Evolutionary conservation across 1,284 basidiomycete species (phyloP), one percentile per base, ranked within the genome.

Genomic region (Coriolopsis trogii): DNA sequence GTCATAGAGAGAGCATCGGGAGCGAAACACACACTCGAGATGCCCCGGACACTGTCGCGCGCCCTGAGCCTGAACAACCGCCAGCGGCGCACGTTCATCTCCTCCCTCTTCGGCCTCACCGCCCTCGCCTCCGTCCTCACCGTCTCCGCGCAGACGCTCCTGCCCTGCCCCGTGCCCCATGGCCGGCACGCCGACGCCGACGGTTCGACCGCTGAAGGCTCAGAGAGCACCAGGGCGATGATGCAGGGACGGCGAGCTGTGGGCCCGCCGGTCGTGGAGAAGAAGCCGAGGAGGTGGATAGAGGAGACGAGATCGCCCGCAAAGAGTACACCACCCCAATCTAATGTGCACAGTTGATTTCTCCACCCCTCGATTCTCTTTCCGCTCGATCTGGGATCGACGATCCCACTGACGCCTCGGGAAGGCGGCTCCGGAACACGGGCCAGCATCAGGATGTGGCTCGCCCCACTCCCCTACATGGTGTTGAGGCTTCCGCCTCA

Each of bases 241-340:
- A n/a, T n/a, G n/a, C n/a, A n/a, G n/a, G n/a, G n/a, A n/a, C n/a
- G n/a, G n/a, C n/a, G n/a, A n/a, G n/a, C n/a, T n/a, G n/a, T n/a
- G 51, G 61, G 56, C 37, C 60, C 77, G 25, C 75, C 74, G 12
- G 75, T 86, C 2, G 68, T 77, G n/a, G 78, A 80, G 58, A 88
- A 81, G 71, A 74, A 80, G 49, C 83, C 86, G n/a, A 77, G 81
- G 63, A 77, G 86, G 58, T 92, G 89, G 89, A 91, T 92, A 66
- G 85, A 90, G 69, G 89, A 92, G 70, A 85, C 74, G 63, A 65
- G 72, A n/a, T n/a, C n/a, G 41, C 81, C 79, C 9, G 67, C 34
- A 31, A 23, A 49, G 36, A 51, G 31, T 36, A 29, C 48, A 4
- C 28, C 39, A 25, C n/a, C 49, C 16, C 28, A 46, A 37, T 57